Conservation (phyloP, 768 basidiomycete species). For the Tephrocybe sp. region DNA sequence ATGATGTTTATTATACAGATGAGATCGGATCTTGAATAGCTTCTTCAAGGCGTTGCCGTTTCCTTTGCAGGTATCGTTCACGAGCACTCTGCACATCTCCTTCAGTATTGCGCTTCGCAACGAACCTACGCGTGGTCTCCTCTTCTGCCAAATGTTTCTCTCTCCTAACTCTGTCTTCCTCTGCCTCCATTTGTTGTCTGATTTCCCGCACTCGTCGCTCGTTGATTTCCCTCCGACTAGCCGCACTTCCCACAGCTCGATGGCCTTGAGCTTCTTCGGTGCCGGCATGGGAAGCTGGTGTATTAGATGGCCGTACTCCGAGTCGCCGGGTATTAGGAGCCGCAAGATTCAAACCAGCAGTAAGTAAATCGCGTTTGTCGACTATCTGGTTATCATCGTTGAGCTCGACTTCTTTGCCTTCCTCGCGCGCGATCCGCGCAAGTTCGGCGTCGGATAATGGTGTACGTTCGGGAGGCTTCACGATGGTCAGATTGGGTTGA, state of each 20-base stretch:
- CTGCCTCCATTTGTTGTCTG: constrained; percentile 74
- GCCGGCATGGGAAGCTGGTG: constrained; percentile 18
- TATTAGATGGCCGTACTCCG: constrained; percentile 40
- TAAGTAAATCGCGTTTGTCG: constrained; percentile 89
- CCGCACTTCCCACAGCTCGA: constrained; percentile 83
- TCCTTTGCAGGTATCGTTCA: constrained; percentile 76
- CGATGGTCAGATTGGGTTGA: constrained; percentile 73
- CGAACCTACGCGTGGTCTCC: constrained; percentile 62
- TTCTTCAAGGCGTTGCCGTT: constrained; percentile 71
- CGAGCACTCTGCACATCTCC: constrained; percentile 71
- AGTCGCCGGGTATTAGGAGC: constrained; percentile 76
- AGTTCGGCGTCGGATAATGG: constrained; percentile 74
- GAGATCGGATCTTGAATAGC: constrained; percentile 20
- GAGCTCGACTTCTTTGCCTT: constrained; percentile 86
- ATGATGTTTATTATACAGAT: constrained; percentile 6
- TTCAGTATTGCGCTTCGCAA: constrained; percentile 76
- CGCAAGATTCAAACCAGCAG: constrained; percentile 90
- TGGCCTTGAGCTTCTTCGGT: constrained; percentile 46
- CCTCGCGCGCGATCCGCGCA: constrained; percentile 63
- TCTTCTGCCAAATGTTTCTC: constrained; percentile 62
- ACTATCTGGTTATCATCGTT: constrained; percentile 98
- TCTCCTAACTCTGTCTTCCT: constrained; percentile 56
- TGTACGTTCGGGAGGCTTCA: constrained; percentile 64
- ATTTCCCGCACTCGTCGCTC: constrained; percentile 82
- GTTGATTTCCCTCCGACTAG: constrained; percentile 78